Conservation (phyloP, 169 alveolate genomes). For the Amoebophrya sp. region DNA sequence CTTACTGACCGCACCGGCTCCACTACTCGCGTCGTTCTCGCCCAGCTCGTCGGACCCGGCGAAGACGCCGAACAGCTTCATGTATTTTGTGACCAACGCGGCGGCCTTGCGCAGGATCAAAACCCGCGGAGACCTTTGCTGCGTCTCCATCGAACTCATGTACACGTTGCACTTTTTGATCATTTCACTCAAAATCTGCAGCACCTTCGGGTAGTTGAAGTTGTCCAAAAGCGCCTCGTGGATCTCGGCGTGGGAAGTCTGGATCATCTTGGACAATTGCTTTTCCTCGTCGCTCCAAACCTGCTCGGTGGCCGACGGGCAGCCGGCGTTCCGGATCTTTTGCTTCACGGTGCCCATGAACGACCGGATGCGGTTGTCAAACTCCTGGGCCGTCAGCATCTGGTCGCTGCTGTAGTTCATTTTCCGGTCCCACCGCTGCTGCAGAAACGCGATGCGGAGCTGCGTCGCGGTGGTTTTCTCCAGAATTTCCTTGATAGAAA, state of each 20-base stretch:
- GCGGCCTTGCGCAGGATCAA: background rate
- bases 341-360: background rate
- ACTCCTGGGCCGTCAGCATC: background rate
- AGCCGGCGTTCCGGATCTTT: background rate
- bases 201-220: background rate
- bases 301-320: background rate
- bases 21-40: background rate
- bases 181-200: background rate
- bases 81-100: background rate
- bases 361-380: background rate
- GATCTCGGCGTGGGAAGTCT: background rate
- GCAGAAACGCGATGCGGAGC: background rate
- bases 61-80: background rate
- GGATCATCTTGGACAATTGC: background rate
- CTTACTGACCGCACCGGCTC: background rate
- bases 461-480: slow-evolving; percentile 52
- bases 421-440: background rate
- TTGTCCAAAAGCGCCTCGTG: background rate
- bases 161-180: background rate
- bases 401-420: background rate
- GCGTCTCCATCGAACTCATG: background rate
- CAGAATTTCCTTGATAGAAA: slow-evolving; percentile 80
- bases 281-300: background rate
- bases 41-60: background rate
- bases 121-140: background rate